Base-by-base conservation (phyloP, 2,329 filamentous ascomycete species). In the Paraconiothyrium sp. region DNA sequence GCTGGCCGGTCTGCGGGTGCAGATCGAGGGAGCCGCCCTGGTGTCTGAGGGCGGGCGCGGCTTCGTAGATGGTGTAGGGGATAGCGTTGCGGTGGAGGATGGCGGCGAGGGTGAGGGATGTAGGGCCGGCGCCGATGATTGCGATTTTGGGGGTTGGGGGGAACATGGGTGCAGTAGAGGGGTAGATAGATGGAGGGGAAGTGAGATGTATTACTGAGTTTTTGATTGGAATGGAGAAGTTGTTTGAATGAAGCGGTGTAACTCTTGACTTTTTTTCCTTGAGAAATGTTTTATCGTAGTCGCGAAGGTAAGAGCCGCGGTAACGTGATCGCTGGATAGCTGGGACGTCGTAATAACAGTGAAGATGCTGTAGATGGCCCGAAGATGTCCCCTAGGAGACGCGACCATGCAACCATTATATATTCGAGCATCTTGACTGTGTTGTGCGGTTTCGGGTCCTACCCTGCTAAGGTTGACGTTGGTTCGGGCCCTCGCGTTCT, bases 91-190 rank as follows among this genome's bases (percentile, higher is more conserved):
- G 71, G 54, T 83, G 77, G 8, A 89, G 81, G 39, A 88, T 80
- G 22, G 83, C 81, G 44, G 84, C 85, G 1, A 88, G 78, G 50
- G 82, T 83, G 47, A 84, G 82, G 63, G 84, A 84, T 2, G 72
- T 75, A 11, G 79, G 80, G 16, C 79, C 79, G 3, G 69, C 76
- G 58, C 78, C 78, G 34, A 80, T 67, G 50, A 81, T 74, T 56
- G 74, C 76, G 58, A 80, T 79, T 46, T 71, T 72, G 61, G 66
- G 57, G 22, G 39, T 46, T 1, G 43, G 6, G 35, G 37, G 9
- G 39, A 51, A 16, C 43, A 48, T 48, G 32, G 43, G 39, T 14
- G 30, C 24, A 10, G 14, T 5, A n/a, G 14, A n/a, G 14, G n/a
- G n/a, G n/a, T 39, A 16, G 2, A 13, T 14, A 14, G 5, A 13